These are phyloP conservation scores for Kwoniella bestiolae DNA, from an alignment of 768 basidiomycete species.

Conservation along the genomic window DNA sequence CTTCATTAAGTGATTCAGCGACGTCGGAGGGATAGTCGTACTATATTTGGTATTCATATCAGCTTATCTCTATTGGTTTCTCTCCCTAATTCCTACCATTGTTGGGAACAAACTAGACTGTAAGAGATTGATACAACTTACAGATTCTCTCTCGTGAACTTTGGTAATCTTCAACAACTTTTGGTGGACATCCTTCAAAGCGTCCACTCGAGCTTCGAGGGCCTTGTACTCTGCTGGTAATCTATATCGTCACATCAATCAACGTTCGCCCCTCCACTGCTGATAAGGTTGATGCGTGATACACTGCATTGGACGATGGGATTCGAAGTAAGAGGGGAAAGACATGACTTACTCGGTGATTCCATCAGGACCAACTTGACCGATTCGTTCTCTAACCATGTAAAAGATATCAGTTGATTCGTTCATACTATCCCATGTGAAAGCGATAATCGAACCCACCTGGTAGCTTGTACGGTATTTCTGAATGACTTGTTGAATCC, in stretches of 20 bases:
- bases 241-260: too few species aligned
- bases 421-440: background rate
- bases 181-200: conserved; percentile 77
- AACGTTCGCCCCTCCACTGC: too few species aligned
- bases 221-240: conserved; percentile 83
- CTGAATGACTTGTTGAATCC: conserved; percentile 50
- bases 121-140: conserved; percentile 24
- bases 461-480: conserved; percentile 55
- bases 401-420: background rate
- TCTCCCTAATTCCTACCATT: background rate
- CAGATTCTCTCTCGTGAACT: conserved; percentile 81
- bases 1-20: conserved; percentile 53
- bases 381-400: conserved; percentile 69
- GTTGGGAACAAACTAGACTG: background rate
- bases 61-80: background rate
- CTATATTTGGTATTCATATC: conserved; percentile 13
- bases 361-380: conserved; percentile 85
- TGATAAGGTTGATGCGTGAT: too few species aligned
- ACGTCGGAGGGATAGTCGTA: conserved; percentile 74
- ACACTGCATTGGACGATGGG: too few species aligned
- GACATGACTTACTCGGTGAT: conserved; percentile 81
- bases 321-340: background rate
- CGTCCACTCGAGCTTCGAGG: conserved; percentile 92
- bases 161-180: conserved; percentile 79
- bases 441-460: conserved; percentile 29